Base-by-base conservation (phyloP, 73 alveolate species). In the Paramecium sexaurelia region DNA sequence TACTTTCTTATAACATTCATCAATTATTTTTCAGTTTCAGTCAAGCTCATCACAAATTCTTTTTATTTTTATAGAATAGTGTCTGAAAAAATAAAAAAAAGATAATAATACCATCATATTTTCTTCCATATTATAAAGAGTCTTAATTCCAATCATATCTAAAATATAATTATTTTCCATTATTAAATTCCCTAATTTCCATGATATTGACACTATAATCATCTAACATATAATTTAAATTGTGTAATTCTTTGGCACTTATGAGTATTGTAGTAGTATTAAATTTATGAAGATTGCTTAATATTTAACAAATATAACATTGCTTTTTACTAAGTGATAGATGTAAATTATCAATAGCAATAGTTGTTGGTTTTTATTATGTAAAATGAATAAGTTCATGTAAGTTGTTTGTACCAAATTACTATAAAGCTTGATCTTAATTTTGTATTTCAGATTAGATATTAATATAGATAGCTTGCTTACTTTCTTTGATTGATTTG, bases 111-210 rank as follows among this genome's bases (percentile, higher is more conserved):
- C 87, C 55, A 33, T 73, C 57, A 73, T 73, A 73, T 73, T 33
- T 36, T 37, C 17, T 73, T 20, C 57, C 55, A 9, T 73, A 39
- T 24, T 33, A 36, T 4, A 26, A 6, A 15, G 68, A 56, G 20
- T 41, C 55, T 78, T 78, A 43, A 41, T 26, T 45, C 90, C 90
- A 78, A n/a, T 78, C 90, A 78, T 40, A 78, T 78, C 90, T 37
- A 45, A 36, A 73, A 36, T 73, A 26, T 73, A 36, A 15, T 73
- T 45, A 39, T 41, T 33, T 45, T 40, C 45, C 43, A 41, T 39
- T 39, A 36, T 41, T 40, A 43, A 41, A 78, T 78, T 78, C 68
- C 22, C 41, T 22, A 1, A 43, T 40, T 24, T 78, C 73, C 73
- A 78, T 22, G n/a, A 19, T 24, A 43, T 41, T 45, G 6, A 41